Evolutionary conservation across 1,284 basidiomycete species (phyloP).

Genomic region (Rhodotorula sp.): DNA sequence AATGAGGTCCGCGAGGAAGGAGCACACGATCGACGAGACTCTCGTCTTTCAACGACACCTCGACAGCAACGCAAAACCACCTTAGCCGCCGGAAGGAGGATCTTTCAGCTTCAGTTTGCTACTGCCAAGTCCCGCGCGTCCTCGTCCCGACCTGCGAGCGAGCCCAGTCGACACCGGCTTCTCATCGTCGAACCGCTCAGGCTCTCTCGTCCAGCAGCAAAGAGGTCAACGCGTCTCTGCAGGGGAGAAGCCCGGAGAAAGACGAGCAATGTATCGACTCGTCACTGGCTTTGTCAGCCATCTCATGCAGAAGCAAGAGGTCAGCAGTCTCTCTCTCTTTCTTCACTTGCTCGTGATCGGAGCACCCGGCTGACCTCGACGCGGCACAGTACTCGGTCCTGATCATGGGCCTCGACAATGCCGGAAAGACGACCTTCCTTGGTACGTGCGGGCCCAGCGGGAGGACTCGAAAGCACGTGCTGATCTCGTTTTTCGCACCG

Average conservation of each 20-base stretch:
- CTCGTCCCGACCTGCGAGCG: too few species aligned
- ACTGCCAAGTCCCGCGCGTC: too few species aligned
- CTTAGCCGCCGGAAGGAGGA: too few species aligned
- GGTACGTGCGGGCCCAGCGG: too few species aligned
- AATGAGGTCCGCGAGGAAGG: too few species aligned
- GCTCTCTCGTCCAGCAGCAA: neutral
- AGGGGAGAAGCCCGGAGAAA: neutral
- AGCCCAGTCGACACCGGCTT: too few species aligned
- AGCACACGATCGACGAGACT: too few species aligned
- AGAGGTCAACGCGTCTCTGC: neutral
- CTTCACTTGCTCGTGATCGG: neutral
- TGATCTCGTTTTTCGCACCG: neutral
- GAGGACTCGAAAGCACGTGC: too few species aligned
- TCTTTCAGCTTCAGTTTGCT: too few species aligned
- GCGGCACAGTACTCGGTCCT: conserved; percentile 68
- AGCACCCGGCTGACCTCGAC: neutral
- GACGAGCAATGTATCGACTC: conserved; percentile 73
- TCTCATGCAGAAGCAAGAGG: conserved; percentile 83
- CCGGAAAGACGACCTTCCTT: conserved; percentile 69
- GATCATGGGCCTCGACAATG: conserved; percentile 71
- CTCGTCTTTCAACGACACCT: too few species aligned
- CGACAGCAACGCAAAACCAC: too few species aligned
- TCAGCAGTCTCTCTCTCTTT: conserved; percentile 8
- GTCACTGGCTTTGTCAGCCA: conserved; percentile 84
- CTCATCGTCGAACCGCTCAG: too few species aligned